Base-by-base conservation (phyloP, 306 rosid species). In the Prunus fruticosa region DNA sequence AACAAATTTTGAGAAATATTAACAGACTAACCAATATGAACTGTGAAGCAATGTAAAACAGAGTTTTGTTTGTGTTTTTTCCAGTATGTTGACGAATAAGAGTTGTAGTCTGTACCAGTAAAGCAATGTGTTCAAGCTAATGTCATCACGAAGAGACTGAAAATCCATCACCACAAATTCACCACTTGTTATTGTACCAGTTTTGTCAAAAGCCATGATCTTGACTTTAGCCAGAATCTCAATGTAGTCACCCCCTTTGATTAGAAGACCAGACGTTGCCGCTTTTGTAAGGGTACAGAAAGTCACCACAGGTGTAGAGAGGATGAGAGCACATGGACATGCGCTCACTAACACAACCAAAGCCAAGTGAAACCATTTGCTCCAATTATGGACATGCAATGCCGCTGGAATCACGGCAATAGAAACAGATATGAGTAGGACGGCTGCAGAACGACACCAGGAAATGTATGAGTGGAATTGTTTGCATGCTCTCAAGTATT, bases 201-300 rank as follows among this genome's bases (percentile, higher is more conserved):
- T 96, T 82, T 96, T 96, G 87, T 96, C 99, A 71, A 96, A 92
- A 20, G 97, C 99, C 74, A 88, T 51, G 62, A 83, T 71, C 83
- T 96, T 92, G 69, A 92, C 75, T 82, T 91, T 92, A 0, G 91
- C 93, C 3, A 96, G 88, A 49, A 81, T 88, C 81, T 96, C 98
- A 51, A 96, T 92, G 84, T 71, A 74, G 43, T 92, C 88, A 47
- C 99, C 99, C 47, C 99, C 98, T 88, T 96, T 96, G 88, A 96
- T 91, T 57, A 96, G 86, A 67, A 96, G 89, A 58, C 99, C 98
- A 2, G 93, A 87, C 2, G 89, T 87, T 23, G 98, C 99, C 34
- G 99, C 99, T 83, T 81, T 89, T 2, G 98, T 86, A 73, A 88
- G 93, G n/a, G 99, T 93, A 82, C 98, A 96, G 73, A 92, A 96